phyloP scores from a whole-genome alignment of 805 yeast species.

The Clavispora santaluciae region DNA sequence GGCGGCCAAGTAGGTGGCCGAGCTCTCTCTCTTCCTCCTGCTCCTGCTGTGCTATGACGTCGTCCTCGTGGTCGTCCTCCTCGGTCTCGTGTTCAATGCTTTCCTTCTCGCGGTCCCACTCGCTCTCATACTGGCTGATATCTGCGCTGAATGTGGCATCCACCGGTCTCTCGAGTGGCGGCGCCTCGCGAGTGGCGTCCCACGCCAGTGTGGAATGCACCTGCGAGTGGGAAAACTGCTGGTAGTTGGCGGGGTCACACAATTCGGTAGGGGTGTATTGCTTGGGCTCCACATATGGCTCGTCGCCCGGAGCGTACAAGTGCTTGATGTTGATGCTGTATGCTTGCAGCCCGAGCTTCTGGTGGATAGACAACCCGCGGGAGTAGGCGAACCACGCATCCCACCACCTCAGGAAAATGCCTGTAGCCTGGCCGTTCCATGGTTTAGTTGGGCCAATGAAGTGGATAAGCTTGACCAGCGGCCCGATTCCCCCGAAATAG shows the following conservation, averaged over 20 bases:
- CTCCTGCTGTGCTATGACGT: not conserved
- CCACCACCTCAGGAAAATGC: constrained; percentile 36
- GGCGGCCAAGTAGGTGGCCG: not conserved
- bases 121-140: constrained; percentile 17
- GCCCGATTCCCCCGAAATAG: constrained; percentile 7
- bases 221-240: constrained; percentile 13
- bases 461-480: constrained; percentile 51
- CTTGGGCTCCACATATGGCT: not conserved
- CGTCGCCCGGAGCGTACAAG: constrained; percentile 3
- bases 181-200: constrained; percentile 42
- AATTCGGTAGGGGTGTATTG: constrained; percentile 17
- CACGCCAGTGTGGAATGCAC: constrained; percentile 18
- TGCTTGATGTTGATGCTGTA: constrained; percentile 4
- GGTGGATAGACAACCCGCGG: constrained; percentile 20
- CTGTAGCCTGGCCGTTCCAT: constrained; percentile 33
- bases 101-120: constrained; percentile 25
- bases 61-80: not conserved
- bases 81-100: not conserved
- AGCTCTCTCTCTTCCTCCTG: not conserved
- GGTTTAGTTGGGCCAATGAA: constrained; percentile 65
- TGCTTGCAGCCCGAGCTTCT: constrained; percentile 9
- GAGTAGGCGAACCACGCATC: constrained; percentile 30
- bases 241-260: constrained; percentile 29
- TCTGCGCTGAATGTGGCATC: constrained; percentile 10
- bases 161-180: constrained; percentile 25